Evolutionary conservation across 805 yeast genomes (phyloP).

Genomic region (Kazachstania africana): DNA sequence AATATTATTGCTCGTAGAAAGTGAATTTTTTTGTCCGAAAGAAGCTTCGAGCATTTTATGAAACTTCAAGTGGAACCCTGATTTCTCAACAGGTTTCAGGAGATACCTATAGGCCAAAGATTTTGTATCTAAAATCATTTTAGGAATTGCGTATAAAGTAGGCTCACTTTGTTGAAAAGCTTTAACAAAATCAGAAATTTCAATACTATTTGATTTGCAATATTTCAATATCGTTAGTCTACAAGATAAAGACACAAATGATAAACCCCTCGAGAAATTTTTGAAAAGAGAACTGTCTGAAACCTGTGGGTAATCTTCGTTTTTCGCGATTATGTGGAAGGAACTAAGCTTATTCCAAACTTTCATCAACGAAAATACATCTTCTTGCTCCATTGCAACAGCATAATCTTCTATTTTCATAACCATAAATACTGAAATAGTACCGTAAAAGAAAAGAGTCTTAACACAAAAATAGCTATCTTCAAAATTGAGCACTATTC

Average conservation of each 20-base stretch:
- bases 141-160: slow-evolving; percentile 7
- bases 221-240: slow-evolving; percentile 10
- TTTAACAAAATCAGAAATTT: slow-evolving; percentile 48
- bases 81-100: slow-evolving; percentile 15
- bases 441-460: slow-evolving; percentile 1
- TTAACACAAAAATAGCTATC: slow-evolving; percentile 3
- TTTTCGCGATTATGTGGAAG: slow-evolving; percentile 2
- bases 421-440: slow-evolving; percentile 3
- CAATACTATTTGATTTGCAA: slow-evolving; percentile 23
- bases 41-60: neutral
- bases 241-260: slow-evolving; percentile 11
- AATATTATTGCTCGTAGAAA: neutral
- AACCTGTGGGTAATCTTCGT: slow-evolving; percentile 7
- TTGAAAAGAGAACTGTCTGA: slow-evolving; percentile 7
- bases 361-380: slow-evolving; percentile 1
- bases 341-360: slow-evolving; percentile 3
- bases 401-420: slow-evolving; percentile 1
- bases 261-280: slow-evolving; percentile 8
- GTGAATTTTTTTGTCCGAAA: neutral
- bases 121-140: slow-evolving; percentile 11
- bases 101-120: slow-evolving; percentile 15
- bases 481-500: slow-evolving; percentile 1
- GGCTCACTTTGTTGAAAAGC: slow-evolving; percentile 64
- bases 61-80: slow-evolving; percentile 19
- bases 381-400: slow-evolving; percentile 3